phyloP scores from a whole-genome alignment of 2,329 filamentous ascomycete genomes.

The Pseudophaeomoniella oleicola region DNA sequence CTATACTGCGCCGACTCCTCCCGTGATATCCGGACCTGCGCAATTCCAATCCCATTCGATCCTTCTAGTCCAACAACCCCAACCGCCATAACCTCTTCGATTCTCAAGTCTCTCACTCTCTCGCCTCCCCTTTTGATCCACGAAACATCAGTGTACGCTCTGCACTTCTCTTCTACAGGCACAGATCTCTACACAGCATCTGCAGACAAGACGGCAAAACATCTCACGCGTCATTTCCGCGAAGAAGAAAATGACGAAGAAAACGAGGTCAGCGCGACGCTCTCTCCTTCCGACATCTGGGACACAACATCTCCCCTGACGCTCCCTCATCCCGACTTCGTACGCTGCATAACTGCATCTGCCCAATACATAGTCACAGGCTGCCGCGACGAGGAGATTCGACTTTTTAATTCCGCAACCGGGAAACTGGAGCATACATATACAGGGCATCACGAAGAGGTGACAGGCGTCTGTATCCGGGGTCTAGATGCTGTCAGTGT shows the following conservation, averaged over 20 bases:
- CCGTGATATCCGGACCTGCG: constrained; percentile 58
- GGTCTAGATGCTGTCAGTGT: constrained; percentile 54
- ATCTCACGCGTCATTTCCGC: constrained; percentile 47
- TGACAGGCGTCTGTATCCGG: constrained; percentile 60
- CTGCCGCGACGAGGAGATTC: constrained; percentile 80
- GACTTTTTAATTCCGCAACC: constrained; percentile 66
- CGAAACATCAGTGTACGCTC: constrained; percentile 76
- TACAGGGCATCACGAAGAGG: constrained; percentile 81
- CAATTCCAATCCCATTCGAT: constrained; percentile 13
- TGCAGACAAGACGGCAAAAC: constrained; percentile 77
- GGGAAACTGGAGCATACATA: constrained; percentile 62
- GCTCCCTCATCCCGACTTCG: constrained; percentile 75
- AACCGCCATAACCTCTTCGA: constrained; percentile 26
- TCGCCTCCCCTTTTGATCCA: constrained; percentile 52
- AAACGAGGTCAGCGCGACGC: neutral
- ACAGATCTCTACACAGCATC: constrained; percentile 80
- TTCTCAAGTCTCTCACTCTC: constrained; percentile 1
- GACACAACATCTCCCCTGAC: too few relatives aligned
- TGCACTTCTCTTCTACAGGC: constrained; percentile 56
- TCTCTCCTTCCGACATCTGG: neutral
- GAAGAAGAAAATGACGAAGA: constrained; percentile 22
- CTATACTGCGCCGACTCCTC: constrained; percentile 73
- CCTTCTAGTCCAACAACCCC: constrained; percentile 6
- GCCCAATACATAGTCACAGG: constrained; percentile 71
- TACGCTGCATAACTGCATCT: constrained; percentile 60